phyloP scores from a whole-genome alignment of 2,329 filamentous ascomycete species.

The Fusarium caatingaense region DNA sequence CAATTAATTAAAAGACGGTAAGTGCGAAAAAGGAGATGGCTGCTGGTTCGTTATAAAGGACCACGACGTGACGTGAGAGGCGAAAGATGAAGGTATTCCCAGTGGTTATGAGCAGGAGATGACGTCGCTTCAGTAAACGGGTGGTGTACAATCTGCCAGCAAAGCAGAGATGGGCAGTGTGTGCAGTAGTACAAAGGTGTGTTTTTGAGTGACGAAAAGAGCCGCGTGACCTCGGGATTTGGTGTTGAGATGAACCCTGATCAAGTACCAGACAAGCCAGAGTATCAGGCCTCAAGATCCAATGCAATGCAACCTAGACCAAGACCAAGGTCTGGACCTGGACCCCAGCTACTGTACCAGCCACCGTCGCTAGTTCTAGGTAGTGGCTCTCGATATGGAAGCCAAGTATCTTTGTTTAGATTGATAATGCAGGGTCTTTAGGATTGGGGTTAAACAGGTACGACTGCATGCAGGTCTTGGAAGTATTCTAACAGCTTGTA shows the following conservation, averaged over 20 bases:
- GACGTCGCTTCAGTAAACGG: conserved; percentile 27
- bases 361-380: conserved; percentile 15
- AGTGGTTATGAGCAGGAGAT: conserved; percentile 16
- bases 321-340: neutral
- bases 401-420: neutral
- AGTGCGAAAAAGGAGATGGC: too few species aligned
- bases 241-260: conserved; percentile 10
- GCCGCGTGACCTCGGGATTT: conserved; percentile 4
- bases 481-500: neutral
- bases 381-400: neutral
- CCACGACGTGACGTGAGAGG: conserved; percentile 17
- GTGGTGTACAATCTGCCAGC: neutral
- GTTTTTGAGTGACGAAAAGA: neutral
- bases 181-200: neutral
- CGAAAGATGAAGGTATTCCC: conserved; percentile 30
- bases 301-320: neutral
- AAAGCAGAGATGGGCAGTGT: conserved; percentile 5
- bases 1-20: neutral
- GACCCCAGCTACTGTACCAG: neutral
- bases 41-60: neutral
- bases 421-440: conserved; percentile 12
- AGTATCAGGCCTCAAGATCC: conserved; percentile 16
- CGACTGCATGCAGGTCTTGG: neutral
- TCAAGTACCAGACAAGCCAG: neutral
- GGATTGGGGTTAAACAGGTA: neutral